Evolutionary conservation across 2,329 filamentous ascomycete species (phyloP).

Genomic region (Graphiopsis chlorocephala): DNA sequence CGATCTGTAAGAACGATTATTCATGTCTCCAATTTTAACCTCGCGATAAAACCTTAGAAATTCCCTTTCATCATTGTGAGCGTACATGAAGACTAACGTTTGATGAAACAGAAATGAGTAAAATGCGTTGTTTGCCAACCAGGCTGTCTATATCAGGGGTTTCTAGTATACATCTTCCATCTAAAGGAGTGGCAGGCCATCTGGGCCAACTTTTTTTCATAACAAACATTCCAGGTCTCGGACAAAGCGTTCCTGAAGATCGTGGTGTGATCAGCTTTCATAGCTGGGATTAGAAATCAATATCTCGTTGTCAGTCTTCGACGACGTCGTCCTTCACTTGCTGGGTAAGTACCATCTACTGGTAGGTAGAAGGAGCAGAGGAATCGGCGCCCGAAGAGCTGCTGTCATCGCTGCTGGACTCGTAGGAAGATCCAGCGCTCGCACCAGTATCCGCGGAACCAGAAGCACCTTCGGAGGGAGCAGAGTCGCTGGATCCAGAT

Average conservation of each 20-base stretch:
- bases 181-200: slow-evolving; percentile 10
- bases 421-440: not conserved
- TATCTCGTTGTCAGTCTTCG: not conserved
- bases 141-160: not conserved
- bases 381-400: not conserved
- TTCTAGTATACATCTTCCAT: slow-evolving; percentile 7
- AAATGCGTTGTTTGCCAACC: not conserved
- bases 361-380: not conserved
- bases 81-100: not conserved
- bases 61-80: not conserved
- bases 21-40: not conserved
- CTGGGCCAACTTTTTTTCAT: slow-evolving; percentile 5
- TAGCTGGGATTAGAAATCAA: not conserved
- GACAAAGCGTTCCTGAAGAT: not conserved
- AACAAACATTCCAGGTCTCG: not conserved
- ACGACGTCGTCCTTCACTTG: not conserved
- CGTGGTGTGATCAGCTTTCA: not conserved
- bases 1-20: not conserved
- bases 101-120: not conserved
- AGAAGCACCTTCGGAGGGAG: not conserved
- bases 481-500: not conserved
- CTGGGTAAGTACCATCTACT: not conserved
- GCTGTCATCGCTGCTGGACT: not conserved
- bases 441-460: not conserved
- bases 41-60: not conserved